Evolutionary conservation across 1,284 basidiomycete genomes (phyloP), one percentile per base, ranked within the genome.

Genomic region (Phlebopus sp.): DNA sequence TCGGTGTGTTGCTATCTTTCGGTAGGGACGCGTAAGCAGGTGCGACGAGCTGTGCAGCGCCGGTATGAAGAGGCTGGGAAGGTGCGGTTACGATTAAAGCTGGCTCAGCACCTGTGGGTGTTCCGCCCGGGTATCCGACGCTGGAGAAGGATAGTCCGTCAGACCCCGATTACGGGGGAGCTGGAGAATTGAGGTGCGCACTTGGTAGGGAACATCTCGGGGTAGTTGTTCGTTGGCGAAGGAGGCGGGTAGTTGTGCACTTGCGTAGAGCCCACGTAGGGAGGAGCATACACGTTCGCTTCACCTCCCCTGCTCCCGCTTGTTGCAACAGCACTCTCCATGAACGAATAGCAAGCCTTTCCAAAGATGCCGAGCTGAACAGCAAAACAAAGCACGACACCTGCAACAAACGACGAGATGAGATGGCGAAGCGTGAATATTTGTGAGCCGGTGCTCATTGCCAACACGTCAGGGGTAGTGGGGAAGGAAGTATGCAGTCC

Each of bases 101-200:
- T 2, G 92, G 74, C 68, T 94, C 92, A 10, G 79, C 83, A 10
- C 92, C 92, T 0, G 92, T 94, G 0, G 89, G 88, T 1, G 91
- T 94, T 9, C 77, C 79, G 8, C 92, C 92, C 11, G 85, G 76
- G 62, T 91, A 86, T 37, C 92, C 92, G 10, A 94, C 81, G 55
- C 66, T 65, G 40, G 23, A n/a, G n/a, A n/a, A 40, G 2, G 21
- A 23, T 4, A 27, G 13, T 13, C 23, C 15, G 50, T 21, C 38
- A 25, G 31, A 6, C 13, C 38, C 18, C 44, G 27, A 42, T 11
- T 19, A n/a, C 18, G 14, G 5, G 15, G 10, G 2, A 1, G 2
- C 1, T 29, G 2, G 11, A 15, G n/a, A 38, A 3, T 15, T 17
- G 14, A 38, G 10, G 11, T 11, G 13, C 58, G 6, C 35, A 69